Evolutionary conservation across 2,329 filamentous ascomycete genomes (phyloP), one percentile per base, ranked within the genome.

Genomic region (Colletotrichum truncatum): DNA sequence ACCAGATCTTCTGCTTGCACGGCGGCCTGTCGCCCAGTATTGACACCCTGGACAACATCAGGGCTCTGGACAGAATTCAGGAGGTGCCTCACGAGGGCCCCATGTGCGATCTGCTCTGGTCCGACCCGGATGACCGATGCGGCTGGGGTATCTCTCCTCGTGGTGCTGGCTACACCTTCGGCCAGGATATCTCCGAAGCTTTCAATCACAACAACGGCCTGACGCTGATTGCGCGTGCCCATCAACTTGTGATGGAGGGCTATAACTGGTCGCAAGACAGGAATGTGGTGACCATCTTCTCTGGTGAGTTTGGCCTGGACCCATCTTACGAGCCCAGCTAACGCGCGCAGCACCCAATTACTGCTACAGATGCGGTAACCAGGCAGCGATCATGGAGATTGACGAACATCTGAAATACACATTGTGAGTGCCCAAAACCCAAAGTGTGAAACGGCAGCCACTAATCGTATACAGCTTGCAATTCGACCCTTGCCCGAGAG

Each of bases 351-450:
- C 92, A 57, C 92, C 92, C 69, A 95, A 95, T 80, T 99, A 99
- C 86, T 99, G 95, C 85, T 98, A 99, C 86, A 89, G 96, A 79
- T 99, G 96, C 77, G 96, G 96, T 76, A 99, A 99, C 82, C 96
- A 98, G 82, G 96, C 96, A 62, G 96, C 96, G n/a, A 98, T 99
- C 79, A 99, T 99, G 96, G 96, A 98, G 82, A 99, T 99, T 80
- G 96, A 98, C 71, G 96, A 99, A 83, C 94, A 98, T 80, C 84
- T 99, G 77, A 98, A 99, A 85, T 99, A 98, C 82, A 98, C 96
- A 75, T 98, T 99, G 95, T 98, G 87, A 81, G 94, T 28, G 12
- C 38, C 36, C 30, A 26, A 18, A 30, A 11, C 12, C 41, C 8
- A 48, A 32, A 26, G 67, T 34, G 18, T 30, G 9, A 23, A 16